Evolutionary conservation across 108 stramenopile species (phyloP).

Genomic region (Aureococcus anophagefferens): DNA sequence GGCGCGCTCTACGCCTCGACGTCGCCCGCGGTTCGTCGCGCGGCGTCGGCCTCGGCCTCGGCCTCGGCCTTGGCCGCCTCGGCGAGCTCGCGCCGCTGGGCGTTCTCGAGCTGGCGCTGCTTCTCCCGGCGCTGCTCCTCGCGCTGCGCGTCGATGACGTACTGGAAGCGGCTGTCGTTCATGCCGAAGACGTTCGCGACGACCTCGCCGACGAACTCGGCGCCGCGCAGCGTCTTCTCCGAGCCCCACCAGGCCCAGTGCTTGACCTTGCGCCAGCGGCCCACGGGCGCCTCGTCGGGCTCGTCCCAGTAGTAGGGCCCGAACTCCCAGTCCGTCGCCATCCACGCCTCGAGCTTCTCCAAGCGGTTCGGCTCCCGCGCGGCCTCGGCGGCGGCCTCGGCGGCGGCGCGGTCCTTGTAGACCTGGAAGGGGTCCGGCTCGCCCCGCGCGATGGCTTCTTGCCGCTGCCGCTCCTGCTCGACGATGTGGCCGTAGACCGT

Average conservation of each 20-base stretch:
- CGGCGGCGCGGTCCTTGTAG: no score
- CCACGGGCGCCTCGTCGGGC: neutral
- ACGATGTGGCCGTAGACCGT: neutral
- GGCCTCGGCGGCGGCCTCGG: neutral
- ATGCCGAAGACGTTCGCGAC: neutral
- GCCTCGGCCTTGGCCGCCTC: no score
- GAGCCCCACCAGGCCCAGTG: neutral
- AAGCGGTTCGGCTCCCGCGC: neutral
- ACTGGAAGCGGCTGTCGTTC: neutral
- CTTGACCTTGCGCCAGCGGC: neutral
- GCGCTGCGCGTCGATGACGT: neutral
- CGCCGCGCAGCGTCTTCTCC: neutral
- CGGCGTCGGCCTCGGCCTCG: no score
- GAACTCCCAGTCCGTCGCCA: neutral
- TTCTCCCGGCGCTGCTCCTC: neutral
- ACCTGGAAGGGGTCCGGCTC: neutral
- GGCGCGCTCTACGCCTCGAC: no score
- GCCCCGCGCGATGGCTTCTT: neutral
- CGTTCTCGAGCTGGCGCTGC: no score
- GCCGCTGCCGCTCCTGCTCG: neutral
- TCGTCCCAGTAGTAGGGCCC: neutral
- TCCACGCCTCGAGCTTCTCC: neutral
- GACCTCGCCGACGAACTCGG: conserved; percentile 1
- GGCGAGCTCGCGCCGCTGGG: no score
- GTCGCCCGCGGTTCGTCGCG: no score